A percentile compares a stretch with the other conserved stretches of the same genome.
Conservation (phyloP, 257 asterid species). For the Mentha longifolia region DNA sequence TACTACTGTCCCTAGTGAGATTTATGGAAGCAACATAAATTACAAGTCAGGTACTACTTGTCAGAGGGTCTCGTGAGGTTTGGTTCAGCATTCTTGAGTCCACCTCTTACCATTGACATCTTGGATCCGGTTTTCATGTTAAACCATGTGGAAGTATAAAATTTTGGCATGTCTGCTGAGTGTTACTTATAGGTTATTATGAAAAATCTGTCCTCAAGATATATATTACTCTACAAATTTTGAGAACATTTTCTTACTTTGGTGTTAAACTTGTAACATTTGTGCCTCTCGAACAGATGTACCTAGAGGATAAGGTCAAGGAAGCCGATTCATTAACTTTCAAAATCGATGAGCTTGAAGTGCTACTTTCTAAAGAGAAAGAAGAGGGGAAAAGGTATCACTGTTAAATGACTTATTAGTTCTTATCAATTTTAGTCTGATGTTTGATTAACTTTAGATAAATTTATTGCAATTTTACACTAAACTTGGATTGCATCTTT, state of each 20-base stretch:
- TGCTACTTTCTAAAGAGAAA: constrained; percentile 64
- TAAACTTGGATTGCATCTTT: constrained; percentile 25
- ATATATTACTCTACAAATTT: neutral
- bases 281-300: constrained; percentile 53
- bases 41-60: neutral
- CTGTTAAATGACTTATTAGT: constrained; percentile 2
- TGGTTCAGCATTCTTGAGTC: constrained; percentile 8
- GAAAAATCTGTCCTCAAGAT: constrained; percentile 22
- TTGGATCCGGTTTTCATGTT: neutral
- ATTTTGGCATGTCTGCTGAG: neutral
- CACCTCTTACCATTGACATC: neutral
- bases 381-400: constrained; percentile 77
- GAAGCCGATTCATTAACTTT: constrained; percentile 56
- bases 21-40: neutral
- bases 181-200: neutral
- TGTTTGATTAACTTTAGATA: constrained; percentile 8
- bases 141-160: neutral
- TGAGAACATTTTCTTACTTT: neutral
- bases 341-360: constrained; percentile 73
- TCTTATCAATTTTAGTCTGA: constrained; percentile 19
- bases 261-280: constrained; percentile 17
- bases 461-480: constrained; percentile 10
- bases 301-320: constrained; percentile 62
- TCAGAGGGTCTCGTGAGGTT: neutral
- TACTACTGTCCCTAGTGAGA: neutral